phyloP scores from a whole-genome alignment of 2,329 filamentous ascomycete species.

The Chrysoporthe austroafricana region DNA sequence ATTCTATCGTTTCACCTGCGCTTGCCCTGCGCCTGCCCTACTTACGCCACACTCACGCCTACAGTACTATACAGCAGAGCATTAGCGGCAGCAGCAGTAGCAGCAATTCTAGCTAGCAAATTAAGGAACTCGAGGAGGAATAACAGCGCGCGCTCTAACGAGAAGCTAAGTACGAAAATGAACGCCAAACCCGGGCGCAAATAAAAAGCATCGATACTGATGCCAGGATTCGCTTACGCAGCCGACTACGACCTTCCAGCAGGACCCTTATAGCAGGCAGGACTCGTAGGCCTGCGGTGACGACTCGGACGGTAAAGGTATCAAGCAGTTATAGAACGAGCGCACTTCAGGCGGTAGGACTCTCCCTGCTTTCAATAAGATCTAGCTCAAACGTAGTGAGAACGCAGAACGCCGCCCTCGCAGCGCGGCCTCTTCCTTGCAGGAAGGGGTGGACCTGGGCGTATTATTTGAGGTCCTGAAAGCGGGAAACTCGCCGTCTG shows the following conservation, averaged over 20 bases:
- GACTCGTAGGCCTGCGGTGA: conserved; percentile 64
- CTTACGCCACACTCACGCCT: conserved; percentile 58
- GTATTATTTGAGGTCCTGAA: background rate
- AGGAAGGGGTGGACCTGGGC: background rate
- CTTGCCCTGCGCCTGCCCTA: too few species aligned
- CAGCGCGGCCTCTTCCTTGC: too few species aligned
- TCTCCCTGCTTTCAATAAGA: too few species aligned
- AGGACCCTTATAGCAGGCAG: conserved; percentile 52
- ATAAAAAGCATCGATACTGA: conserved; percentile 36
- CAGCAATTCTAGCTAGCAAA: conserved; percentile 64
- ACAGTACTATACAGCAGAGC: conserved; percentile 75
- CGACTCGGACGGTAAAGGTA: conserved; percentile 60
- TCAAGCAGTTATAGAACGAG: conserved; percentile 58
- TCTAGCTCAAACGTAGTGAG: too few species aligned
- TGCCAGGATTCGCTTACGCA: conserved; percentile 46
- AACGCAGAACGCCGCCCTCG: too few species aligned
- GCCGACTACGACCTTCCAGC: conserved; percentile 39
- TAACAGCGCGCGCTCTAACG: conserved; percentile 64
- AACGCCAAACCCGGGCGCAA: conserved; percentile 56
- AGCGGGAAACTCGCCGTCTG: conserved; percentile 15
- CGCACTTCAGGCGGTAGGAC: conserved; percentile 31
- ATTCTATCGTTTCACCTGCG: too few species aligned
- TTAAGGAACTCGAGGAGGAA: conserved; percentile 80
- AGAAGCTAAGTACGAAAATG: conserved; percentile 64
- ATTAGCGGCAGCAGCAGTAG: conserved; percentile 39